Evolutionary conservation across 495 filamentous ascomycete species (phyloP), one percentile per base, ranked within the genome.

Genomic region (Lophiostoma macrostomum): DNA sequence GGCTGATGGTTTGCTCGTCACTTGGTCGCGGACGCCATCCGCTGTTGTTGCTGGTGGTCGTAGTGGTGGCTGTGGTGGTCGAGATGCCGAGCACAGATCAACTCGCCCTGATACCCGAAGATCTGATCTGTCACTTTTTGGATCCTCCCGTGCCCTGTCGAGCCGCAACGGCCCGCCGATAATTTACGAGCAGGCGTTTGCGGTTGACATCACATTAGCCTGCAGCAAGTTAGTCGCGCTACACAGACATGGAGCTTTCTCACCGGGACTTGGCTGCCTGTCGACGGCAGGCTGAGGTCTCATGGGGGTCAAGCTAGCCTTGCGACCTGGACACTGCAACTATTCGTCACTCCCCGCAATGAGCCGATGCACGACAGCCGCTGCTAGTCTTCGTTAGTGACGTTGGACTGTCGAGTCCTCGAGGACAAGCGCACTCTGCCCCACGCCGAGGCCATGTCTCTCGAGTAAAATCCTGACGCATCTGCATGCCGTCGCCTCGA

Each of bases 121-220:
- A 47, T 37, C 18, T 23, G 52, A 48, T 18, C 32, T 48, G 52
- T 55, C 52, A 47, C 30, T 40, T 32, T 46, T 24, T 28, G 12
- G 29, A 24, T 38, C 4, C 30, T 28, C n/a, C 14, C 36, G 18
- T 20, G 2, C 39, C 12, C 39, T 24, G 35, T 44, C 36, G 16
- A 22, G 35, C 35, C 14, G 29, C 44, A 42, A 36, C 27, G 29
- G 16, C 39, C 22, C 36, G 29, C 44, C 48, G 20, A 48, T 27
- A 36, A 18, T 41, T 11, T 39, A 12, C n/a, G 31, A 19, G 34
- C 27, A 20, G 5, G 18, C 34, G 25, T 47, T 35, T 48, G 32
- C 25, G 32, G 51, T 56, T 56, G 58, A 46, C 59, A 27, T 53
- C 30, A 49, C 41, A 45, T 55, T 44, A 54, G 39, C 49, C 50